These are phyloP conservation scores for Pistacia atlantica DNA, from an alignment of 345 rosid genomes.

Conservation along the genomic window DNA sequence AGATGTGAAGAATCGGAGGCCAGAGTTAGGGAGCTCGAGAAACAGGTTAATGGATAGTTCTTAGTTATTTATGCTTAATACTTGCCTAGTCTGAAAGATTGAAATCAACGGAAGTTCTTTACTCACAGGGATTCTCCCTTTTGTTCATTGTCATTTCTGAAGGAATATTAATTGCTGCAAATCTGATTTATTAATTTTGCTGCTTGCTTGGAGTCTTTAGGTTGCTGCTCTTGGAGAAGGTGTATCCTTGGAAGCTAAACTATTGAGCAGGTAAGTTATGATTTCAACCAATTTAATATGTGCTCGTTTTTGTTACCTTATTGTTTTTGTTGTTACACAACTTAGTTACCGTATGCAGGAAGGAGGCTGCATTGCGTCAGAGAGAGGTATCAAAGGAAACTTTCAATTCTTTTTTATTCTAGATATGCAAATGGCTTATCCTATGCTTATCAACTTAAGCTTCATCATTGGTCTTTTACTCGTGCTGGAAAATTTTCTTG, in stretches of 20 bases:
- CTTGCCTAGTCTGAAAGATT: neutral
- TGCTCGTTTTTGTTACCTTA: constrained; percentile 6
- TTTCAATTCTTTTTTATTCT: constrained; percentile 5
- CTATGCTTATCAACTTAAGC: constrained; percentile 7
- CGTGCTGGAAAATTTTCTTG: constrained; percentile 1
- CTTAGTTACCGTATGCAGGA: constrained; percentile 52
- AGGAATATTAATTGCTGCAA: neutral
- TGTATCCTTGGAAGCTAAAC: constrained; percentile 92
- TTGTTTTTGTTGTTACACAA: constrained; percentile 15
- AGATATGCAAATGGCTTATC: constrained; percentile 6
- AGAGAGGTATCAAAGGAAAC: constrained; percentile 66
- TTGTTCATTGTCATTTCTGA: constrained; percentile 1
- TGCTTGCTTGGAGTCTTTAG: constrained; percentile 39
- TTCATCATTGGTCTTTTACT: constrained; percentile 18
- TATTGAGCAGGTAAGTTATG: constrained; percentile 69
- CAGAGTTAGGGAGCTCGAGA: constrained; percentile 94
- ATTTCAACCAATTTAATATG: constrained; percentile 8
- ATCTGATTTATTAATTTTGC: neutral
- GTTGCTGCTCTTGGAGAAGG: constrained; percentile 97
- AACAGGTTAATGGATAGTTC: constrained; percentile 62
- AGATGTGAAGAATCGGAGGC: constrained; percentile 85
- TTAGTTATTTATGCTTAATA: neutral
- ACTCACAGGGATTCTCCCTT: neutral
- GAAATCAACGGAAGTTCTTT: neutral
- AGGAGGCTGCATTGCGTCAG: constrained; percentile 94